These are phyloP conservation scores for Fusarium keratoplasticum DNA, from an alignment of 2,329 filamentous ascomycete species.

Conservation along the genomic window DNA sequence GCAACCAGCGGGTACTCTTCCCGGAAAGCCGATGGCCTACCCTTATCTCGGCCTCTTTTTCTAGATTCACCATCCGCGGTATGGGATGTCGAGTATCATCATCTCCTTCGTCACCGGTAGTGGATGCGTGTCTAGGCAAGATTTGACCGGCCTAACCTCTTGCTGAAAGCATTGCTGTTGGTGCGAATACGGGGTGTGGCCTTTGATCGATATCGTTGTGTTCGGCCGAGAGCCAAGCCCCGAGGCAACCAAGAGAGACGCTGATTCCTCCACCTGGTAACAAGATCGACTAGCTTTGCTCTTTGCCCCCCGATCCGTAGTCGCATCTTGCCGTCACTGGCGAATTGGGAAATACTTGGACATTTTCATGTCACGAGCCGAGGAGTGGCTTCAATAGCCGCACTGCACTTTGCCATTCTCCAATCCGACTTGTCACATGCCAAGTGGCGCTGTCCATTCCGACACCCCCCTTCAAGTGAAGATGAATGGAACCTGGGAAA, in stretches of 20 bases:
- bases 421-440: conserved; percentile 3
- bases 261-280: neutral
- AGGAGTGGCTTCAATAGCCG: neutral
- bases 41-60: neutral
- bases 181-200: neutral
- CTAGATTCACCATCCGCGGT: neutral
- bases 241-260: neutral
- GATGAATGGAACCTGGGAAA: neutral
- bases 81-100: neutral
- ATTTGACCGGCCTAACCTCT: neutral
- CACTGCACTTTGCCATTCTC: neutral
- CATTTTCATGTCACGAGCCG: neutral
- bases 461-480: neutral
- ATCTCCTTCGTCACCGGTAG: neutral
- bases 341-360: neutral
- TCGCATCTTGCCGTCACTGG: neutral
- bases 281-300: neutral
- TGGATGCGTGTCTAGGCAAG: neutral
- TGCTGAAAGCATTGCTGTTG: neutral
- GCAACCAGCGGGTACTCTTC: neutral
- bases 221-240: neutral
- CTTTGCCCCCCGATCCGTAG: neutral
- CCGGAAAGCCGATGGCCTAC: neutral
- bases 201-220: neutral
- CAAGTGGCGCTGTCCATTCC: conserved; percentile 2